Conservation (phyloP, 805 yeast genomes). For the Yarrowia keelungensis region DNA sequence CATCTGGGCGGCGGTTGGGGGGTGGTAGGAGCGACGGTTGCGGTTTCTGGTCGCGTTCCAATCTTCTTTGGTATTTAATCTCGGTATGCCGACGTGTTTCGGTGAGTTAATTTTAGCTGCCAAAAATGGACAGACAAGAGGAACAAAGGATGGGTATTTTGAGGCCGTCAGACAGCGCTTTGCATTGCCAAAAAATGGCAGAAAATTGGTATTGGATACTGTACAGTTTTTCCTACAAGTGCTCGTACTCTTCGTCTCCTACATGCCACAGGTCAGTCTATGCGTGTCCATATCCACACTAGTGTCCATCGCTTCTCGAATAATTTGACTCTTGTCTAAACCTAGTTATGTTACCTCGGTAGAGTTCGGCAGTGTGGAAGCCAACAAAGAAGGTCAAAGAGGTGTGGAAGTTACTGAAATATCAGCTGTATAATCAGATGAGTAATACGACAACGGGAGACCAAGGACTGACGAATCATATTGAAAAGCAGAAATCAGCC, state of each 20-base stretch:
- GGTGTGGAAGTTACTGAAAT: too few species aligned
- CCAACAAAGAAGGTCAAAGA: background rate
- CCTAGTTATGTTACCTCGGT: slow-evolving; percentile 4
- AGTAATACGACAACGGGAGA: background rate
- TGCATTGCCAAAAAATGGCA: too few species aligned
- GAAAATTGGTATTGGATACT: too few species aligned
- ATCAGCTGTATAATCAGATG: background rate
- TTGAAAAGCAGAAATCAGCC: too few species aligned
- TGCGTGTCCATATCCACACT: background rate
- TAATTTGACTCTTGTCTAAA: background rate
- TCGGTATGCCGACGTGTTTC: slow-evolving; percentile 19
- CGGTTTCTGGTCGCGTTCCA: slow-evolving; percentile 10
- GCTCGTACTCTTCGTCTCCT: too few species aligned
- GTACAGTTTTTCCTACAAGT: too few species aligned
- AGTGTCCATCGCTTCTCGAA: background rate
- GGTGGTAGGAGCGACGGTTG: background rate
- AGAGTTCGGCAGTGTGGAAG: background rate
- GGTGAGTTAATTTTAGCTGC: slow-evolving; percentile 11
- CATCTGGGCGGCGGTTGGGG: background rate
- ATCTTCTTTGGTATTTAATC: background rate
- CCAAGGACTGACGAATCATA: too few species aligned
- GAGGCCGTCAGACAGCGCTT: too few species aligned
- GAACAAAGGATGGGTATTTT: background rate
- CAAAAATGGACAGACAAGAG: background rate
- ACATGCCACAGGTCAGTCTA: background rate